These are phyloP conservation scores for Orychophragmus violaceus DNA, from an alignment of 345 rosid genomes.

Conservation along the genomic window DNA sequence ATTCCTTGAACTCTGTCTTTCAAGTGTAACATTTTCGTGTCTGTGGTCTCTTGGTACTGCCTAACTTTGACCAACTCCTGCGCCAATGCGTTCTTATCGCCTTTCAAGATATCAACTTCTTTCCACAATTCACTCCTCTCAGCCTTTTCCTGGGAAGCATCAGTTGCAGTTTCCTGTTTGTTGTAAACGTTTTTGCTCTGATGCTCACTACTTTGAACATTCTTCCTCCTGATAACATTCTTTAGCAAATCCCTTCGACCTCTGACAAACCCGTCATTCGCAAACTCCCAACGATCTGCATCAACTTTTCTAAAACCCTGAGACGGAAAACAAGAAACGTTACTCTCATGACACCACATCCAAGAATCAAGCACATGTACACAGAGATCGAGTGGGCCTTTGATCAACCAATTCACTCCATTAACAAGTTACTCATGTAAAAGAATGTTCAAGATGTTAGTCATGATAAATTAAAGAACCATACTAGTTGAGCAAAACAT, in stretches of 20 bases:
- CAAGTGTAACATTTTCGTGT: slow-evolving; percentile 52
- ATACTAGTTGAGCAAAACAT: background rate
- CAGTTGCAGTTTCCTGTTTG: slow-evolving; percentile 26
- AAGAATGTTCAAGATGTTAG: too few species aligned
- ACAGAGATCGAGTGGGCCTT: too few species aligned
- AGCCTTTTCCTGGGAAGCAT: slow-evolving; percentile 24
- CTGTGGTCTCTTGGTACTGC: slow-evolving; percentile 64
- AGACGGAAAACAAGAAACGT: background rate
- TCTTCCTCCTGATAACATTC: slow-evolving; percentile 64
- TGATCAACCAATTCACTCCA: background rate
- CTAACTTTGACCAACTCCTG: slow-evolving; percentile 72
- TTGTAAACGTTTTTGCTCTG: too few species aligned
- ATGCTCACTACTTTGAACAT: slow-evolving; percentile 46
- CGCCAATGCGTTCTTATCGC: slow-evolving; percentile 48
- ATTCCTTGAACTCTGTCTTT: slow-evolving; percentile 75
- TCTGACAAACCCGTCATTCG: slow-evolving; percentile 73
- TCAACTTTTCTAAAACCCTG: slow-evolving; percentile 93
- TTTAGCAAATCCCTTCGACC: slow-evolving; percentile 66
- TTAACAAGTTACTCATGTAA: too few species aligned
- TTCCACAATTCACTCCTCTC: slow-evolving; percentile 64
- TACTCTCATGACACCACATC: background rate
- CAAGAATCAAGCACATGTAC: background rate
- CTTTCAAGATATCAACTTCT: slow-evolving; percentile 77
- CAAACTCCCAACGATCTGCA: slow-evolving; percentile 83
- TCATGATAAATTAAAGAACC: background rate